Evolutionary conservation across 345 rosid species (phyloP).

Genomic region (Cardamine occulta): DNA sequence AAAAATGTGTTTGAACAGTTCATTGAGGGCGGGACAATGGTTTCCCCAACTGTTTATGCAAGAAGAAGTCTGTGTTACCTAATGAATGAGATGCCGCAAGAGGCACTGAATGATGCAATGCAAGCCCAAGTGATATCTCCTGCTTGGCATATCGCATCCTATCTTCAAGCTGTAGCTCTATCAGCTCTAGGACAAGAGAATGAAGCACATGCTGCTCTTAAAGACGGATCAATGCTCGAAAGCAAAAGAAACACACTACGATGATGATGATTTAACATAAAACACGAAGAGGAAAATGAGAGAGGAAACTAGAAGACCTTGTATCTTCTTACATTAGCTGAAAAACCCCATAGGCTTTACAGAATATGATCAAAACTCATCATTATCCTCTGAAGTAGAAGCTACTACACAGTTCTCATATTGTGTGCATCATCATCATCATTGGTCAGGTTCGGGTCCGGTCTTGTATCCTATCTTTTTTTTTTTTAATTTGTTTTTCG

Average conservation of each 20-base stretch:
- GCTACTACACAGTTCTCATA: slow-evolving; percentile 10
- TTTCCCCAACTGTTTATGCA: slow-evolving; percentile 83
- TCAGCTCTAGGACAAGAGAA: slow-evolving; percentile 65
- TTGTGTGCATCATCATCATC: slow-evolving; percentile 28
- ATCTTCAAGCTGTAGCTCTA: slow-evolving; percentile 84
- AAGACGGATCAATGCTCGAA: slow-evolving; percentile 76
- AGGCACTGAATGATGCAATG: slow-evolving; percentile 79
- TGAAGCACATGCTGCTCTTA: slow-evolving; percentile 74
- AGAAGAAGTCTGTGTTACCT: slow-evolving; percentile 82
- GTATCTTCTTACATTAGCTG: slow-evolving; percentile 15
- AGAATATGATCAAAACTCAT: slow-evolving; percentile 19
- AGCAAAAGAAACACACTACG: slow-evolving; percentile 47
- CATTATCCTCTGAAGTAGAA: slow-evolving; percentile 31
- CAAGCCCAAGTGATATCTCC: slow-evolving; percentile 91
- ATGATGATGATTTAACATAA: slow-evolving; percentile 14
- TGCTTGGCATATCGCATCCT: slow-evolving; percentile 83
- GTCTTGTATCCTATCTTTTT: neutral
- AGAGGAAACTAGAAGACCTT: neutral
- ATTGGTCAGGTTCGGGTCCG: slow-evolving; percentile 18
- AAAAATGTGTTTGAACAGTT: slow-evolving; percentile 57
- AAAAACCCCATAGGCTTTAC: slow-evolving; percentile 9
- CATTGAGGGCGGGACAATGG: slow-evolving; percentile 79
- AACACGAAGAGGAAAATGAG: neutral
- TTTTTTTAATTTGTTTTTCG: neutral
- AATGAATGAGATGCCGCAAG: slow-evolving; percentile 77